Percentiles rank a stretch among this genome's conserved stretches.
Conservation (phyloP, 1,139 yeast species). For the Hansenula lynferdii region DNA sequence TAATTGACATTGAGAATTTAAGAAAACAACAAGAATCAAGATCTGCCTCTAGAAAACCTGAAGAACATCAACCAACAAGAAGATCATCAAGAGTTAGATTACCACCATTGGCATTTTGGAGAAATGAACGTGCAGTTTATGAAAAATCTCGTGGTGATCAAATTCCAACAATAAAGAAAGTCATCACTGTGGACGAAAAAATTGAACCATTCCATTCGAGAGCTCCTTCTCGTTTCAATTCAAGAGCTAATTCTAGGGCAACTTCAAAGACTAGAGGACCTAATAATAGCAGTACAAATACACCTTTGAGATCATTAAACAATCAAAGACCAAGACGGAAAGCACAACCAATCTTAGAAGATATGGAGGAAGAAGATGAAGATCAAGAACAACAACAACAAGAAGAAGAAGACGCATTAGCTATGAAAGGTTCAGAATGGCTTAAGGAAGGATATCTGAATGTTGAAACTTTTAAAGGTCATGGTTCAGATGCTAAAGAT, state of each 20-base stretch:
- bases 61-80: conserved; percentile 24
- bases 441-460: conserved; percentile 40
- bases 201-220: conserved; percentile 6
- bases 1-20: conserved; percentile 14
- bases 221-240: background rate
- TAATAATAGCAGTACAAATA: background rate
- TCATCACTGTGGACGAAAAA: conserved; percentile 43
- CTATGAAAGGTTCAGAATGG: conserved; percentile 48
- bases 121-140: conserved; percentile 72
- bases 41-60: conserved; percentile 15
- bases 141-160: conserved; percentile 45
- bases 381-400: conserved; percentile 21
- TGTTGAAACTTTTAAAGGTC: conserved; percentile 50
- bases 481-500: conserved; percentile 39
- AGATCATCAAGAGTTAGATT: conserved; percentile 62
- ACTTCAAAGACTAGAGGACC: conserved; percentile 7
- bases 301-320: no score
- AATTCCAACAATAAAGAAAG: conserved; percentile 55
- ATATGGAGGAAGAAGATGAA: no score
- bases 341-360: conserved; percentile 1
- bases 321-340: conserved; percentile 1
- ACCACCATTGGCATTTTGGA: conserved; percentile 82
- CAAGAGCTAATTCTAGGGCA: conserved; percentile 4
- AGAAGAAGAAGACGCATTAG: conserved; percentile 15
- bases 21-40: conserved; percentile 17